Percentiles rank a stretch among this genome's conserved stretches.
phyloP scores from a whole-genome alignment of 495 filamentous ascomycete genomes.

The Clavariopsis aquatica region DNA sequence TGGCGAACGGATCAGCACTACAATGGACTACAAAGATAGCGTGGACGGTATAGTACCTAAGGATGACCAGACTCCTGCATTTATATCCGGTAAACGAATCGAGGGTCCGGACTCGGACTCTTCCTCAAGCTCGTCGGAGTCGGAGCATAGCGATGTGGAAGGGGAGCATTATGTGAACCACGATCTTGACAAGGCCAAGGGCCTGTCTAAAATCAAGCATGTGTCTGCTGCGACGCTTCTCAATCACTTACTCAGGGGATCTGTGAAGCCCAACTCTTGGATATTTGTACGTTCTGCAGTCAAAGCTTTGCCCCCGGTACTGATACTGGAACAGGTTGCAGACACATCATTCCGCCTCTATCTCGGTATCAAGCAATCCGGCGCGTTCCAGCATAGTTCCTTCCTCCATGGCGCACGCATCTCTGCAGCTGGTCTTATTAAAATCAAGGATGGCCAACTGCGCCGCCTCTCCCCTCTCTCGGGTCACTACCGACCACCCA shows the following conservation, averaged over 20 bases:
- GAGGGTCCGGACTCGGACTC: conserved; percentile 15
- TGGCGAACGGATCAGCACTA: conserved; percentile 72
- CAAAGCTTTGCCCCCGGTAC: not conserved
- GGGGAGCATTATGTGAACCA: conserved; percentile 57
- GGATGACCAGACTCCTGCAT: conserved; percentile 52
- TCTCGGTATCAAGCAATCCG: conserved; percentile 85
- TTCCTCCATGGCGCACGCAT: conserved; percentile 83
- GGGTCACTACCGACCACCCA: conserved; percentile 85
- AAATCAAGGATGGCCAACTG: conserved; percentile 76
- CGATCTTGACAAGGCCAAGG: conserved; percentile 56
- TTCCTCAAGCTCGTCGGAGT: conserved; percentile 31
- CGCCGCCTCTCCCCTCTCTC: conserved; percentile 59
- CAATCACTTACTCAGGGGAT: conserved; percentile 69
- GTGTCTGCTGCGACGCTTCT: conserved; percentile 69
- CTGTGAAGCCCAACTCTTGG: conserved; percentile 78
- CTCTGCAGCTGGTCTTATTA: conserved; percentile 80
- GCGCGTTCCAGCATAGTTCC: conserved; percentile 85
- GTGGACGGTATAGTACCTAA: conserved; percentile 71
- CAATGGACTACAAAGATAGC: conserved; percentile 72
- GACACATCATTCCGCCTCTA: conserved; percentile 87
- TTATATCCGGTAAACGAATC: conserved; percentile 6
- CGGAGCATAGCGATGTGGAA: conserved; percentile 41
- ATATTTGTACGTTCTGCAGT: conserved; percentile 64
- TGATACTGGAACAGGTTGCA: conserved; percentile 50
- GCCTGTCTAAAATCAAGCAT: conserved; percentile 64